A percentile compares a stretch with the other conserved stretches of the same genome.
Conservation (phyloP, 768 basidiomycete species). For the Auricularia sp. region DNA sequence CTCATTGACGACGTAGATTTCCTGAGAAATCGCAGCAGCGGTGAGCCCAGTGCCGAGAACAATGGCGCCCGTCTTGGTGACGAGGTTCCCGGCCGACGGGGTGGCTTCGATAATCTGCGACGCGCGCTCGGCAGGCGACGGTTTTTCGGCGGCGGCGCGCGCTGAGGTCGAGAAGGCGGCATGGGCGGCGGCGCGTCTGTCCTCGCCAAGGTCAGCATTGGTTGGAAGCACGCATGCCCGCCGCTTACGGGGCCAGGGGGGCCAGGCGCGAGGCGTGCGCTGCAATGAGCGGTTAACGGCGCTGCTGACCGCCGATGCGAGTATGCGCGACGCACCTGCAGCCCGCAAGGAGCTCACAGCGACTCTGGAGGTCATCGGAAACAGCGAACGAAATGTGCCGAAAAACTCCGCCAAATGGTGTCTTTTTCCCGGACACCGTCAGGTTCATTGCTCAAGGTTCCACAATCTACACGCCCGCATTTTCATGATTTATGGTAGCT, state of each 20-base stretch:
- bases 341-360: slow-evolving; percentile 17
- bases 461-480: too few relatives aligned
- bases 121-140: slow-evolving; percentile 77
- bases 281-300: background rate
- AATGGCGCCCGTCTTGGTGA: slow-evolving; percentile 92
- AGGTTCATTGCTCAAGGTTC: too few relatives aligned
- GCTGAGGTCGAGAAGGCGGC: slow-evolving; percentile 38
- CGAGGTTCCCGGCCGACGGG: slow-evolving; percentile 73
- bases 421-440: too few relatives aligned
- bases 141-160: slow-evolving; percentile 34
- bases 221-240: slow-evolving; percentile 36
- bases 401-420: background rate
- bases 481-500: too few relatives aligned
- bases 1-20: slow-evolving; percentile 96
- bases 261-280: slow-evolving; percentile 14
- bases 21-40: slow-evolving; percentile 90
- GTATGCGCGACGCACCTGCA: slow-evolving; percentile 8
- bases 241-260: slow-evolving; percentile 33
- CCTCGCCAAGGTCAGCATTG: slow-evolving; percentile 10
- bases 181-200: slow-evolving; percentile 39
- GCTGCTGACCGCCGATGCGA: too few relatives aligned
- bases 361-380: slow-evolving; percentile 20
- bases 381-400: background rate
- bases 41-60: slow-evolving; percentile 81
- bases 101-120: slow-evolving; percentile 82